Evolutionary conservation across 805 yeast species (phyloP).

Genomic region (Monosporozyma yasuniensis): DNA sequence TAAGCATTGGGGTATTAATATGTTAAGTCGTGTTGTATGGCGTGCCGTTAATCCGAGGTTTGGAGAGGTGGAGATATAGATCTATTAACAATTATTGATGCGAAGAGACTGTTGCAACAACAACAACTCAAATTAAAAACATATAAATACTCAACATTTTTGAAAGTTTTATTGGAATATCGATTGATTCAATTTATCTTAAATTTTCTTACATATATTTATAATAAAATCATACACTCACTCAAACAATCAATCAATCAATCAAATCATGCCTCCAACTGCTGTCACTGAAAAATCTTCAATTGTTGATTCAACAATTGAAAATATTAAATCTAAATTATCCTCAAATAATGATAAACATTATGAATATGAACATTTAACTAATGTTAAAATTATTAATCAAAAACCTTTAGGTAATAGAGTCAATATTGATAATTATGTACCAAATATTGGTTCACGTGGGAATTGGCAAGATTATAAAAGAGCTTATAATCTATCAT

Average conservation of each 20-base stretch:
- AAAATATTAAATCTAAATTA: neutral
- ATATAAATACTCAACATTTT: no score
- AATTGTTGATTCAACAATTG: neutral
- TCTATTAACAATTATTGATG: no score
- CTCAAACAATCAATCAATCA: no score
- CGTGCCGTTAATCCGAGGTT: no score
- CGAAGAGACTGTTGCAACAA: no score
- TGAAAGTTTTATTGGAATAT: no score
- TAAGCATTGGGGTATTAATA: no score
- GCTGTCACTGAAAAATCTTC: neutral
- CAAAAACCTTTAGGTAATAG: conserved; percentile 18
- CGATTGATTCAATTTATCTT: no score
- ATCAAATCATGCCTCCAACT: neutral
- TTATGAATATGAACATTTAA: conserved; percentile 24
- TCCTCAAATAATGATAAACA: neutral
- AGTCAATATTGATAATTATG: conserved; percentile 26
- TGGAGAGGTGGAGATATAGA: no score
- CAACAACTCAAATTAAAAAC: no score
- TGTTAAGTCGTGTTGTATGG: no score
- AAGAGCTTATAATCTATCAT: conserved; percentile 60
- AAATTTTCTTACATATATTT: no score
- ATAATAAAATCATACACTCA: neutral
- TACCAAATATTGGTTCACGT: conserved; percentile 40
- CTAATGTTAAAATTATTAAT: conserved; percentile 16
- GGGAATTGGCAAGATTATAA: conserved; percentile 52